Evolutionary conservation across 2,329 filamentous ascomycete species (phyloP), one percentile per base, ranked within the genome.

Genomic region (Diaporthe sp.): DNA sequence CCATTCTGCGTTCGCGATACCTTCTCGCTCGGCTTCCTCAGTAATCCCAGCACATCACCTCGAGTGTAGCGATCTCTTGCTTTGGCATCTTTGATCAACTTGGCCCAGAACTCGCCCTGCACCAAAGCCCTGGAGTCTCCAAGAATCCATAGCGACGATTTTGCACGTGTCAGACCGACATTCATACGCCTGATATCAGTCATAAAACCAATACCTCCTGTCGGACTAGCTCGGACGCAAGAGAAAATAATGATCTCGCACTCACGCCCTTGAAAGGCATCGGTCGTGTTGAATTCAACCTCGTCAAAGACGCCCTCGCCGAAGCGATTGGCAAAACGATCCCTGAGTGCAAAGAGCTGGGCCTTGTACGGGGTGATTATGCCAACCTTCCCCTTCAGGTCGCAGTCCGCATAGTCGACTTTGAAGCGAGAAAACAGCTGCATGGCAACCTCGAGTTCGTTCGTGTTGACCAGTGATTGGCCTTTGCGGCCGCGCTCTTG

Each of bases 181-280:
- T 99, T 99, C 97, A 99, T 98, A 88, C 97, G 96, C 75, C 97
- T 92, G 81, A 99, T 98, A 82, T 99, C 97, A 72, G 95, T 94
- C 90, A 99, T 93, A 91, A 99, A 99, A 88, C 97, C 97, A 81
- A 99, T 98, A 80, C 96, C 95, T n/a, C 94, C 94, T 10, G 93
- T 94, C n/a, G 94, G 91, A 40, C 94, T 96, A 30, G 97, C 96
- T 85, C 97, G 93, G 76, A 99, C 97, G 83, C 97, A 99, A 54
- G 97, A 98, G 86, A 99, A 99, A 77, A 99, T 98, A 83, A 99
- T 98, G 77, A 99, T 93, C 81, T 99, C 97, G 80, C 95, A 97
- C 84, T 99, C 97, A 78, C 97, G 92, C 77, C 97, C 97, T 83
- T 99, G 97, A 83, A 98, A 99, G 25, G 97, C 97, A 85, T 99